Percentiles rank a stretch among this genome's conserved stretches.
phyloP scores from a whole-genome alignment of 306 rosid genomes.

The Dryas drummondii region DNA sequence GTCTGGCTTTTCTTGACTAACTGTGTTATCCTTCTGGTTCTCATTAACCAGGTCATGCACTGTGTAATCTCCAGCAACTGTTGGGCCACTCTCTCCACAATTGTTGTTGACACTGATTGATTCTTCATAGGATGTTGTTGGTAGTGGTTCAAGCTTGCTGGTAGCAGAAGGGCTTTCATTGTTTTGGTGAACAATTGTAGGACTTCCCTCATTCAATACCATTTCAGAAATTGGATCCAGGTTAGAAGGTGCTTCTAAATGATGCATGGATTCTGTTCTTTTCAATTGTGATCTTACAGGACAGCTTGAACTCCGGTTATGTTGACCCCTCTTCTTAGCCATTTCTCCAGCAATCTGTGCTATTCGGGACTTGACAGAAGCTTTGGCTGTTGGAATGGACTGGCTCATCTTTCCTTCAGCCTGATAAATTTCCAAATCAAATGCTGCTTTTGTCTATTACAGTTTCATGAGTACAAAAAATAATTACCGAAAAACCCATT shows the following conservation, averaged over 20 bases:
- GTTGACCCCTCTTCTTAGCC: constrained; percentile 38
- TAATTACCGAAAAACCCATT: too few relatives aligned
- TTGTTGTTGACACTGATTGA: constrained; percentile 13
- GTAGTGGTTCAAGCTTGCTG: constrained; percentile 22
- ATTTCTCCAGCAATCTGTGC: constrained; percentile 50
- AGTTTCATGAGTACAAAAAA: too few relatives aligned
- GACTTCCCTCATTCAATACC: constrained; percentile 27
- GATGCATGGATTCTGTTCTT: constrained; percentile 32
- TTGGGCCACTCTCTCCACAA: constrained; percentile 34
- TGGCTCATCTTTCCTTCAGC: constrained; percentile 29
- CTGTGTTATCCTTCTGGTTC: constrained; percentile 15
- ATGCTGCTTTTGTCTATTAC: constrained; percentile 6
- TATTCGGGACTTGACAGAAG: constrained; percentile 49
- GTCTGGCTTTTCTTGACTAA: constrained; percentile 10
- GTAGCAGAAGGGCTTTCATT: constrained; percentile 29
- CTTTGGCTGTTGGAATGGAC: constrained; percentile 27
- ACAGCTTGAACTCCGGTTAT: constrained; percentile 55
- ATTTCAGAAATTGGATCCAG: constrained; percentile 36
- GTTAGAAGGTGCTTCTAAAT: constrained; percentile 26
- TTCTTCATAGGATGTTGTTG: constrained; percentile 29
- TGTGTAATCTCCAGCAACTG: constrained; percentile 15
- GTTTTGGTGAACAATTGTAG: constrained; percentile 21
- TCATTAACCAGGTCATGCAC: constrained; percentile 27
- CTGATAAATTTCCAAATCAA: constrained; percentile 38
- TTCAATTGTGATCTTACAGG: constrained; percentile 38